phyloP scores from a whole-genome alignment of 164 flowering plant genomes.

The Sextonia rubra region DNA sequence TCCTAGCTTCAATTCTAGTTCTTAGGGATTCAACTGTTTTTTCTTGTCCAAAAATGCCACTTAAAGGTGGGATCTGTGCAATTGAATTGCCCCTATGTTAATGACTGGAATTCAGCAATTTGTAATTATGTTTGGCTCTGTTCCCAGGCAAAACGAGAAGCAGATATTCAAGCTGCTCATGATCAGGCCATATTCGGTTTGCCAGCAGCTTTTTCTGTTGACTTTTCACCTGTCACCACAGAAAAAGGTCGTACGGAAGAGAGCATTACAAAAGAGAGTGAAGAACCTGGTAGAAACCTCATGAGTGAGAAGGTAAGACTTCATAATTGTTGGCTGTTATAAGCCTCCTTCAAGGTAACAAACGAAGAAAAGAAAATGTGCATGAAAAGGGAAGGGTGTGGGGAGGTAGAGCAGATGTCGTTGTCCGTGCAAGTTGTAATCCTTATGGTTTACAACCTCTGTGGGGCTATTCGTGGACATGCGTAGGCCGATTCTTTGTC shows the following conservation, averaged over 20 bases:
- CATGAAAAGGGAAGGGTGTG: too few species aligned
- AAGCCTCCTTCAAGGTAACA: too few species aligned
- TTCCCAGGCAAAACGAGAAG: slow-evolving; percentile 65
- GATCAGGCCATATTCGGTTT: slow-evolving; percentile 91
- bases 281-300: slow-evolving; percentile 16
- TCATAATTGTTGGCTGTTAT: background rate
- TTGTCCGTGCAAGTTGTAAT: too few species aligned
- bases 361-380: too few species aligned
- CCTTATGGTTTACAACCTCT: too few species aligned
- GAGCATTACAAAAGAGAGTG: background rate
- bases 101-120: background rate
- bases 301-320: slow-evolving; percentile 61
- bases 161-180: slow-evolving; percentile 68
- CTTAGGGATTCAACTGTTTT: background rate
- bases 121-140: slow-evolving; percentile 2
- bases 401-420: too few species aligned
- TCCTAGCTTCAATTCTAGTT: background rate
- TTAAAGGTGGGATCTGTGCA: background rate
- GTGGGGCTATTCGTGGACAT: too few species aligned
- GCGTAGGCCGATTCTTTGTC: too few species aligned
- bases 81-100: background rate
- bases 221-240: background rate
- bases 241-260: background rate
- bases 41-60: background rate
- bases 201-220: slow-evolving; percentile 23